These are phyloP conservation scores for Lactarius hengduanensis DNA, from an alignment of 768 basidiomycete genomes.

Conservation along the genomic window DNA sequence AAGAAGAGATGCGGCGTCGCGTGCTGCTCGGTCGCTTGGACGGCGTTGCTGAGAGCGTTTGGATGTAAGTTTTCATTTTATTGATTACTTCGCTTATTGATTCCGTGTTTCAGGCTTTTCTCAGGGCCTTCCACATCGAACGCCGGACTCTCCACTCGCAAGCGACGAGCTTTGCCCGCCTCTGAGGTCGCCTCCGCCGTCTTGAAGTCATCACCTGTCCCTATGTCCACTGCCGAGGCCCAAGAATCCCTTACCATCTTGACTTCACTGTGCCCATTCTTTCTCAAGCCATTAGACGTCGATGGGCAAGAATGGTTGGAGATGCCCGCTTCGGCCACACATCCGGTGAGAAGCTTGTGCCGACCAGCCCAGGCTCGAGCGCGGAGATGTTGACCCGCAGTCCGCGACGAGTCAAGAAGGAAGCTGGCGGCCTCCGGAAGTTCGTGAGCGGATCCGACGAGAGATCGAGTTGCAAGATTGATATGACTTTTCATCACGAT, in stretches of 20 bases:
- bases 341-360: slow-evolving; percentile 33
- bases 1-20: slow-evolving; percentile 75
- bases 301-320: slow-evolving; percentile 55
- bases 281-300: slow-evolving; percentile 63
- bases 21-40: slow-evolving; percentile 75
- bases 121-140: slow-evolving; percentile 56
- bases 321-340: slow-evolving; percentile 49
- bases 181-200: slow-evolving; percentile 67
- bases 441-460: slow-evolving; percentile 75
- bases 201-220: slow-evolving; percentile 78
- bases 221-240: slow-evolving; percentile 75
- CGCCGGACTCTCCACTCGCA: slow-evolving; percentile 56
- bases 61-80: slow-evolving; percentile 54
- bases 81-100: slow-evolving; percentile 1
- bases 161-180: slow-evolving; percentile 66
- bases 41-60: slow-evolving; percentile 82
- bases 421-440: slow-evolving; percentile 75
- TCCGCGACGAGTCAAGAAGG: slow-evolving; percentile 67
- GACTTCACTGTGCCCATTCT: slow-evolving; percentile 73
- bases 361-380: slow-evolving; percentile 52
- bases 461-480: slow-evolving; percentile 72
- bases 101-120: slow-evolving; percentile 55
- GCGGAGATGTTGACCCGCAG: slow-evolving; percentile 63
- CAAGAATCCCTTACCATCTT: slow-evolving; percentile 70
- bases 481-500: slow-evolving; percentile 21